Percentiles rank a stretch among this genome's conserved stretches.
Conservation (phyloP, 768 basidiomycete genomes). For the Paxillus involutus region DNA sequence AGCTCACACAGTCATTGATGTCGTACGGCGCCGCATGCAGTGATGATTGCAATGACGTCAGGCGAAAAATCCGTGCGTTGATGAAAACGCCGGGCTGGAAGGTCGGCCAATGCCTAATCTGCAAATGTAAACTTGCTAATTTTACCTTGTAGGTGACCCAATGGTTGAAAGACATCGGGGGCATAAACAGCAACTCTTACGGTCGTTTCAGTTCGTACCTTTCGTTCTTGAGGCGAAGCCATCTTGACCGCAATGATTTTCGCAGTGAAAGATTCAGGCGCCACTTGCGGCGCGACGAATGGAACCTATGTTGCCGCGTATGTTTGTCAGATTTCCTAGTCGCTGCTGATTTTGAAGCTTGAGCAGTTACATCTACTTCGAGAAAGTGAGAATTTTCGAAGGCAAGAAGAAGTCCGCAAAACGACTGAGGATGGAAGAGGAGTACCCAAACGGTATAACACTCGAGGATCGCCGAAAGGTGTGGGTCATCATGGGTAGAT, state of each 20-base stretch:
- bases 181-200: slow-evolving; percentile 46
- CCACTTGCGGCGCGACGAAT: not conserved
- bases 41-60: slow-evolving; percentile 46
- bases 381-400: slow-evolving; percentile 44
- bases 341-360: not conserved
- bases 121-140: not conserved
- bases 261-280: not conserved
- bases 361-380: slow-evolving; percentile 46
- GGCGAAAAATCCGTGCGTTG: slow-evolving; percentile 43
- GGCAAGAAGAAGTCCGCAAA: slow-evolving; percentile 49
- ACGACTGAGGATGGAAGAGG: slow-evolving; percentile 34
- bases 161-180: slow-evolving; percentile 46
- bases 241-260: not conserved
- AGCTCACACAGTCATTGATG: not conserved
- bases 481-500: slow-evolving; percentile 6
- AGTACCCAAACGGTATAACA: slow-evolving; percentile 27
- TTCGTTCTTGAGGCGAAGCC: not conserved
- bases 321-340: not conserved
- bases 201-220: slow-evolving; percentile 41
- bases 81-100: slow-evolving; percentile 44
- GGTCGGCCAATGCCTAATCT: slow-evolving; percentile 21
- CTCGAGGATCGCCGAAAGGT: slow-evolving; percentile 25
- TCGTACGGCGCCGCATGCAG: slow-evolving; percentile 19
- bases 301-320: not conserved
- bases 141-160: slow-evolving; percentile 35